A percentile compares a stretch with the other conserved stretches of the same genome.
Evolutionary conservation across 1,284 basidiomycete species (phyloP).

Genomic region (Trametes pubescens): DNA sequence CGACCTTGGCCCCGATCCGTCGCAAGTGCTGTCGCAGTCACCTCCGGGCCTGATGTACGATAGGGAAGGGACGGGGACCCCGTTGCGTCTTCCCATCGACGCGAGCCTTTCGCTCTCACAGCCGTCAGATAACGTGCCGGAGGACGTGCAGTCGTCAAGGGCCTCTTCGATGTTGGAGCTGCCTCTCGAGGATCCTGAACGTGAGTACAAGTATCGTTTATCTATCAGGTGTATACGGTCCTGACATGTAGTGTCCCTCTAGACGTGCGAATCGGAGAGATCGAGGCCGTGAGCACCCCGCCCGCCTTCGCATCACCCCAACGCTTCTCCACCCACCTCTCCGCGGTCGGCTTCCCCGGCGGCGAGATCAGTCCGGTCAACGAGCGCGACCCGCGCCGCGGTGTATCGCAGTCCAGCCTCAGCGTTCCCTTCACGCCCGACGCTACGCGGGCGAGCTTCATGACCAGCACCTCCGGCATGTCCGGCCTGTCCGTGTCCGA

Average conservation of each 20-base stretch:
- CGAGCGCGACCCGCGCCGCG: slow-evolving; percentile 22
- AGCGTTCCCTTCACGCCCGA: slow-evolving; percentile 52
- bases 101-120: slow-evolving; percentile 37
- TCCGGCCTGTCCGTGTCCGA: slow-evolving; percentile 82
- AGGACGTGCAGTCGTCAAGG: slow-evolving; percentile 69
- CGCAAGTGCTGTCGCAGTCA: slow-evolving; percentile 37
- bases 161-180: slow-evolving; percentile 58
- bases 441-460: slow-evolving; percentile 64
- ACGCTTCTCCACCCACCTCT: slow-evolving; percentile 51
- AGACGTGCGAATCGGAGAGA: slow-evolving; percentile 61
- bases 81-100: slow-evolving; percentile 45
- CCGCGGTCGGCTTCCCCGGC: slow-evolving; percentile 36
- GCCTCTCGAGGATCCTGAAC: slow-evolving; percentile 49
- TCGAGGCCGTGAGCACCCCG: slow-evolving; percentile 63
- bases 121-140: slow-evolving; percentile 56
- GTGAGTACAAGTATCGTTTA: slow-evolving; percentile 45
- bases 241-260: slow-evolving; percentile 24
- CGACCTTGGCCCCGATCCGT: slow-evolving; percentile 35
- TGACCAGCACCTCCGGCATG: slow-evolving; percentile 64
- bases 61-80: slow-evolving; percentile 36
- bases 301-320: slow-evolving; percentile 49
- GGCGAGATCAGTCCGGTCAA: slow-evolving; percentile 23
- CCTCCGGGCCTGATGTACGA: slow-evolving; percentile 34
- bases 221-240: slow-evolving; percentile 1
- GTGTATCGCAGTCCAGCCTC: slow-evolving; percentile 46